Evolutionary conservation across 768 basidiomycete genomes (phyloP).

Genomic region (Tylopilus rubrobrunneus): DNA sequence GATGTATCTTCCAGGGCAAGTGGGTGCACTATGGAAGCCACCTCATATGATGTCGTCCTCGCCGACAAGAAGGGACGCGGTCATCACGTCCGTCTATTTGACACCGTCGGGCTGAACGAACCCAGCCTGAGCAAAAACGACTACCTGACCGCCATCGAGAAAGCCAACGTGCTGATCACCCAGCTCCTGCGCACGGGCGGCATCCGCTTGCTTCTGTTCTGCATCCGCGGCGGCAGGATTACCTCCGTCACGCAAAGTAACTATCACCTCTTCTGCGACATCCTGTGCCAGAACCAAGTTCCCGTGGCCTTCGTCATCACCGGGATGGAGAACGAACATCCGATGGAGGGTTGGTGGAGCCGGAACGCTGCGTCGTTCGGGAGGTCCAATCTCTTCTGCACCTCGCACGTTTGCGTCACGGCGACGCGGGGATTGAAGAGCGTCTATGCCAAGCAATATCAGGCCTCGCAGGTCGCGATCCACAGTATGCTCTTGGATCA

Average conservation of each 20-base stretch:
- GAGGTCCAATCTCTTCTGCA: conserved; percentile 12
- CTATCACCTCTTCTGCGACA: conserved; percentile 26
- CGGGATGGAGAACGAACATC: conserved; percentile 26
- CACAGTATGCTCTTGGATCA: conserved; percentile 18
- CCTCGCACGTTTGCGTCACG: conserved; percentile 39
- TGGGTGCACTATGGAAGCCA: no score
- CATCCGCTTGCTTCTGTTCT: conserved; percentile 29
- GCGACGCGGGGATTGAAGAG: conserved; percentile 23
- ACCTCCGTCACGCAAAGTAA: conserved; percentile 22
- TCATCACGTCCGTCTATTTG: no score
- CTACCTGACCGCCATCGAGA: conserved; percentile 25
- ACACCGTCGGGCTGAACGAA: conserved; percentile 12
- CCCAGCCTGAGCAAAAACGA: conserved; percentile 12
- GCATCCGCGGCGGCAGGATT: conserved; percentile 31
- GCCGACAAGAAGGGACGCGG: no score
- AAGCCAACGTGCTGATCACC: conserved; percentile 31
- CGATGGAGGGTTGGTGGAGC: conserved; percentile 33
- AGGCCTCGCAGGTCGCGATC: conserved; percentile 28
- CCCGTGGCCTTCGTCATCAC: conserved; percentile 31
- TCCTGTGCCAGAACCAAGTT: conserved; percentile 28
- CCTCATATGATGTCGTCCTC: no score
- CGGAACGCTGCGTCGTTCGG: conserved; percentile 30
- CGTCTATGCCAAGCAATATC: conserved; percentile 27
- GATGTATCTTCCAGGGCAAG: conserved; percentile 23
- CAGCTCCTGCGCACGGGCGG: conserved; percentile 26